Percentiles rank a stretch among this genome's conserved stretches.
These are phyloP conservation scores for Fomitopsis betulina DNA, from an alignment of 1,284 basidiomycete genomes.

Conservation along the genomic window DNA sequence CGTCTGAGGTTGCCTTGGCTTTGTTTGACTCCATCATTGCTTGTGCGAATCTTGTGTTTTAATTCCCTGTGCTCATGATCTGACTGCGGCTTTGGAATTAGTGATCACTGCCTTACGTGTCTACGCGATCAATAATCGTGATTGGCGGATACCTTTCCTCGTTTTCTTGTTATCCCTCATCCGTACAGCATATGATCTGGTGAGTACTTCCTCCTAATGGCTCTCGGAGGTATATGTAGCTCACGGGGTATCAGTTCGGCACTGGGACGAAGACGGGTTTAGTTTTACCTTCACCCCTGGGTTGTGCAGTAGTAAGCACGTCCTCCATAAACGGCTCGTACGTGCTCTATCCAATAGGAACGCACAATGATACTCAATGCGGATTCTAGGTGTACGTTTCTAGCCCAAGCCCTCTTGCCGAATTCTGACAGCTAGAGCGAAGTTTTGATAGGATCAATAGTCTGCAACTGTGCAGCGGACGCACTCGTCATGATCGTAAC, in stretches of 20 bases:
- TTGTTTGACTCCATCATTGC: background rate
- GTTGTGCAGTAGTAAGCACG: background rate
- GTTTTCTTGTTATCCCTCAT: background rate
- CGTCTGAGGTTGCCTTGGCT: background rate
- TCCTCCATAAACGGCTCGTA: background rate
- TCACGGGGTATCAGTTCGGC: background rate
- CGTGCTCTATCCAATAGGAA: background rate
- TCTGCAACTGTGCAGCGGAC: too few species aligned
- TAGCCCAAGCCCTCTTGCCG: too few species aligned
- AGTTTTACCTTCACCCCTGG: background rate
- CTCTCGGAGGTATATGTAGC: background rate
- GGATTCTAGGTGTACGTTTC: too few species aligned
- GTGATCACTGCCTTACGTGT: background rate
- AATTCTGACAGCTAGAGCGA: too few species aligned
- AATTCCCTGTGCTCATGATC: background rate
- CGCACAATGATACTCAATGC: too few species aligned
- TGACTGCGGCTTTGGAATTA: background rate
- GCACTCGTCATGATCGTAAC: too few species aligned
- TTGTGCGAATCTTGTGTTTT: background rate
- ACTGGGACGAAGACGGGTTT: background rate
- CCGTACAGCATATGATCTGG: background rate
- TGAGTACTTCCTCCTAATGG: background rate
- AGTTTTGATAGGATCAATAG: too few species aligned
- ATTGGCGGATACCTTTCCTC: background rate
- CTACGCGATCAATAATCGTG: background rate